These are phyloP conservation scores for Tolypocladium pustulatum DNA, from an alignment of 2,329 filamentous ascomycete genomes.

Conservation along the genomic window DNA sequence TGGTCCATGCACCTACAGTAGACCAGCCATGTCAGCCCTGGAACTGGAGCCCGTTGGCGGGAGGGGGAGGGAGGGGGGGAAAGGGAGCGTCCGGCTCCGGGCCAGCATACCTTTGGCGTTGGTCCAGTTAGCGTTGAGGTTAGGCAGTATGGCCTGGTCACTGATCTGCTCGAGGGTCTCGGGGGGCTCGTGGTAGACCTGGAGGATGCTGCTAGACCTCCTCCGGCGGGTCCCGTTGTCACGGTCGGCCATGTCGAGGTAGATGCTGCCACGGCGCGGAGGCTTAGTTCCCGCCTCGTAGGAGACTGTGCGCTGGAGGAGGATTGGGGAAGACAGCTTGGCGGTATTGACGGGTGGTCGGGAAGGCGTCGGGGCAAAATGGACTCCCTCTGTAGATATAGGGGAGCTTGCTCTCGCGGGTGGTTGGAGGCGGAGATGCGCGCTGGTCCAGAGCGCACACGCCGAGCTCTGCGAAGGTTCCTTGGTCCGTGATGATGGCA, in stretches of 20 bases:
- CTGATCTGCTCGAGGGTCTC: conserved; percentile 97
- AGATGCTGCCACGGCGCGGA: conserved; percentile 49
- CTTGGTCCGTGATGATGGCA: background rate
- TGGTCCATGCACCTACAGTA: conserved; percentile 80
- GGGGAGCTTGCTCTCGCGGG: background rate
- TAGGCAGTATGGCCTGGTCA: conserved; percentile 88
- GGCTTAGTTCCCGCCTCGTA: conserved; percentile 74
- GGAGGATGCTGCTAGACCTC: conserved; percentile 86
- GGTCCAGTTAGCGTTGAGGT: conserved; percentile 97
- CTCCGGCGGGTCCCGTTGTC: conserved; percentile 67
- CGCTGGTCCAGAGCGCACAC: background rate
- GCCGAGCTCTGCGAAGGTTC: background rate
- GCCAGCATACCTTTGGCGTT: conserved; percentile 85
- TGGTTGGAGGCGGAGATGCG: background rate
- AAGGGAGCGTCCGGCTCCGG: conserved; percentile 1
- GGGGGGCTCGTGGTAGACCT: conserved; percentile 90
- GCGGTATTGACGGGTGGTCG: conserved; percentile 54
- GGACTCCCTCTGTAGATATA: background rate
- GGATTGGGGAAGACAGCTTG: conserved; percentile 88
- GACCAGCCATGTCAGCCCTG: background rate
- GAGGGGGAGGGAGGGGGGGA: too few species aligned
- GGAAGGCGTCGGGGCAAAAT: background rate
- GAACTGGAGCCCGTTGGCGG: background rate
- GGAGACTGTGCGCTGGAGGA: conserved; percentile 81
- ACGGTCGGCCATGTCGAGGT: conserved; percentile 49